phyloP scores from a whole-genome alignment of 2,329 filamentous ascomycete species.

The Ramichloridium luteum region DNA sequence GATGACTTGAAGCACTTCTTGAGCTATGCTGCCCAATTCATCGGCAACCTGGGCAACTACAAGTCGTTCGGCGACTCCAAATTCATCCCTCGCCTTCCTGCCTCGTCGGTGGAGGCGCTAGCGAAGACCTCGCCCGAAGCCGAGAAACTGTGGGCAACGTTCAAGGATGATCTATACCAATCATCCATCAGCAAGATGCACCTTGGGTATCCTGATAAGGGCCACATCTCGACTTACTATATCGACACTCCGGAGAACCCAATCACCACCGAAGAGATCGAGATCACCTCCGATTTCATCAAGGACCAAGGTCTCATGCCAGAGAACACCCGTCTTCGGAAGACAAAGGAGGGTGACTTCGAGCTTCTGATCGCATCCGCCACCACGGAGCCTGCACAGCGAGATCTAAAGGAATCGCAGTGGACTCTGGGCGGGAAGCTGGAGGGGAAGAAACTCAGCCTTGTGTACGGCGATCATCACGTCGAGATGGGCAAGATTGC shows the following conservation, averaged over 20 bases:
- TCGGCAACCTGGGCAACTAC: constrained; percentile 45
- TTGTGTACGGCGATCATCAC: constrained; percentile 36
- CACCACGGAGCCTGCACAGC: constrained; percentile 27
- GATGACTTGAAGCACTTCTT: constrained; percentile 30
- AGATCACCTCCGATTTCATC: constrained; percentile 34
- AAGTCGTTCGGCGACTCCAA: constrained; percentile 39
- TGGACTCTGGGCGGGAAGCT: constrained; percentile 32
- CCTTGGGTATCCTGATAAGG: constrained; percentile 37
- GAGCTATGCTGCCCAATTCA: constrained; percentile 35
- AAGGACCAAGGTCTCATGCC: constrained; percentile 35
- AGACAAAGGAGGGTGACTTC: constrained; percentile 31
- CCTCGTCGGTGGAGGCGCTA: constrained; percentile 33
- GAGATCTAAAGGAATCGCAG: constrained; percentile 33
- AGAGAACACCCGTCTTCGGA: constrained; percentile 39
- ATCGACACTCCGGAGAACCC: constrained; percentile 31
- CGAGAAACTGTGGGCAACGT: constrained; percentile 29
- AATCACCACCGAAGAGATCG: constrained; percentile 39
- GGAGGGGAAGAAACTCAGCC: constrained; percentile 33
- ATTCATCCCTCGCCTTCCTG: constrained; percentile 37
- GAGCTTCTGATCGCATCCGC: constrained; percentile 39
- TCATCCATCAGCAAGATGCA: constrained; percentile 32
- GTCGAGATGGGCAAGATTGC: constrained; percentile 37
- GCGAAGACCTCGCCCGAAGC: constrained; percentile 30
- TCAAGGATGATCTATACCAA: constrained; percentile 36
- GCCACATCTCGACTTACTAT: constrained; percentile 40